Evolutionary conservation across 2,329 filamentous ascomycete genomes (phyloP).

Genomic region (Fusarium agapanthi): DNA sequence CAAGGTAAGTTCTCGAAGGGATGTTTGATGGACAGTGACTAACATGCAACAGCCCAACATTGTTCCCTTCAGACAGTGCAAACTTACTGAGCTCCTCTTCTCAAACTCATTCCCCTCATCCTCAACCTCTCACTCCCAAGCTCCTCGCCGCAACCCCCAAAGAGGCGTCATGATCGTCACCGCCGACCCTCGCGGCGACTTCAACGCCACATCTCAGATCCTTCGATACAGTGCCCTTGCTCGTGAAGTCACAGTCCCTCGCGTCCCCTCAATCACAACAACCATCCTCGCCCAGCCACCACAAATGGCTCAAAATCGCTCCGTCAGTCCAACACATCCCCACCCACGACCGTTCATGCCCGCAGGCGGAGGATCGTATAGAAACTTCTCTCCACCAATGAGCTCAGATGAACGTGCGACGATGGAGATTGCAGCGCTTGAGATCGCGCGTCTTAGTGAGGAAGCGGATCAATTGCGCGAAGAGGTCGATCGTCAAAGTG

Average conservation of each 20-base stretch:
- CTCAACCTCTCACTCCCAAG: slow-evolving; percentile 50
- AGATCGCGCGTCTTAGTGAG: slow-evolving; percentile 76
- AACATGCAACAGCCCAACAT: slow-evolving; percentile 66
- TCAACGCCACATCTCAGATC: slow-evolving; percentile 96
- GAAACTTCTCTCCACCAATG: slow-evolving; percentile 52
- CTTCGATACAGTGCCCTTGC: slow-evolving; percentile 93
- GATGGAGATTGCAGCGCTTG: slow-evolving; percentile 81
- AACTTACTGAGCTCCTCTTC: slow-evolving; percentile 84
- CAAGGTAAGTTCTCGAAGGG: slow-evolving; percentile 63
- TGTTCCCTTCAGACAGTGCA: slow-evolving; percentile 84
- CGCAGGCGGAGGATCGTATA: slow-evolving; percentile 47
- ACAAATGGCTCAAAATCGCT: slow-evolving; percentile 34
- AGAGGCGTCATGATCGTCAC: slow-evolving; percentile 96
- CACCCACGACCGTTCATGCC: slow-evolving; percentile 53
- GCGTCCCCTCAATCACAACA: slow-evolving; percentile 82
- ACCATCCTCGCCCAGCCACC: slow-evolving; percentile 64
- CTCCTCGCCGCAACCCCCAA: slow-evolving; percentile 72
- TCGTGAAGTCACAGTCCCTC: slow-evolving; percentile 89
- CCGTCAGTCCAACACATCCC: slow-evolving; percentile 47
- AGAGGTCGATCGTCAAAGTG: slow-evolving; percentile 75
- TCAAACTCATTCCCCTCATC: slow-evolving; percentile 84
- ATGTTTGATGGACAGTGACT: slow-evolving; percentile 8
- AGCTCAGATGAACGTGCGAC: slow-evolving; percentile 69
- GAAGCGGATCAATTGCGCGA: slow-evolving; percentile 79
- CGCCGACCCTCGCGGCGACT: slow-evolving; percentile 90